These are phyloP conservation scores for Aspergillus nomiae DNA, from an alignment of 2,329 filamentous ascomycete species.

Conservation along the genomic window DNA sequence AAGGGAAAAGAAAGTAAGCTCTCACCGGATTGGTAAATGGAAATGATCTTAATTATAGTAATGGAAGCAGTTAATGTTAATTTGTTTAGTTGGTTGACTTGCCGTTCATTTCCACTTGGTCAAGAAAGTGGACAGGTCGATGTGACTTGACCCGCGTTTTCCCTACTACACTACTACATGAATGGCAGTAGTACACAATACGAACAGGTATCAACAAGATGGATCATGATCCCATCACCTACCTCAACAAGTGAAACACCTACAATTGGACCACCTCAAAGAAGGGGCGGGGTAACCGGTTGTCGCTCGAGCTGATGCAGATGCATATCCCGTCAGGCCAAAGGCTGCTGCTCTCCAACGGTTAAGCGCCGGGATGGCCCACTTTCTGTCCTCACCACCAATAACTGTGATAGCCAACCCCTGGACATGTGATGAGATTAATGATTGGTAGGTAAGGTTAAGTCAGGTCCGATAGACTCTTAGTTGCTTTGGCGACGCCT, in stretches of 20 bases:
- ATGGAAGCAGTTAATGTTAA: not conserved
- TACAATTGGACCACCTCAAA: not conserved
- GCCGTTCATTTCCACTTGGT: not conserved
- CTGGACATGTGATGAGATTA: constrained; percentile 3
- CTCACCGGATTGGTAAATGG: not conserved
- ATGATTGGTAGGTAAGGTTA: not conserved
- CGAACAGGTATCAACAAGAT: not conserved
- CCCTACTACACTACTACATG: not conserved
- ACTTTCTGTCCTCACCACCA: constrained; percentile 3
- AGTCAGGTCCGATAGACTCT: not conserved
- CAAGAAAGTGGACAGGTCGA: not conserved
- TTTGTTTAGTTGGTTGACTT: not conserved
- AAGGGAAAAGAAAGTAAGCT: too few relatives aligned
- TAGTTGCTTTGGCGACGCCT: not conserved
- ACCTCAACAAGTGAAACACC: not conserved
- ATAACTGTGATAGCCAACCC: not conserved
- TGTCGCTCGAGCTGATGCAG: not conserved
- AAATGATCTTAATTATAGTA: not conserved
- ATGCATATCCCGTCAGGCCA: not conserved
- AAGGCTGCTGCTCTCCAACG: constrained; percentile 9
- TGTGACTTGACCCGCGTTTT: not conserved
- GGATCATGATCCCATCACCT: not conserved
- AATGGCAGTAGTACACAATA: not conserved
- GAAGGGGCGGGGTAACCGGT: not conserved
- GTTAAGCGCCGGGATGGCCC: constrained; percentile 16